Evolutionary conservation across 2,329 filamentous ascomycete species (phyloP).

Genomic region (Penicillium sp.): DNA sequence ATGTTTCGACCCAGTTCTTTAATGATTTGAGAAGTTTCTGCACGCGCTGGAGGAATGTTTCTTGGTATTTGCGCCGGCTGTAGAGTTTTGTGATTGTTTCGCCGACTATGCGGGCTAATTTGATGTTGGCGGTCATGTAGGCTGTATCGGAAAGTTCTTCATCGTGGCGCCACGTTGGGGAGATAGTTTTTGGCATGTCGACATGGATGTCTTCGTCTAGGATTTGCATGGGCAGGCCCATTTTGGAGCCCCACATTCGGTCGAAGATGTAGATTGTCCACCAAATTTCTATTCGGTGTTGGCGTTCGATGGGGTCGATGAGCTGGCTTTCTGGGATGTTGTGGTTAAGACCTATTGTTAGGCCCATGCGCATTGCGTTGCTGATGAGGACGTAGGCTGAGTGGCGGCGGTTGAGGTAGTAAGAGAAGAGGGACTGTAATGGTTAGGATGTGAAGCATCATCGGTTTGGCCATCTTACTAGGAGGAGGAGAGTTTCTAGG

Average conservation of each 20-base stretch:
- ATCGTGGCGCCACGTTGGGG: slow-evolving; percentile 29
- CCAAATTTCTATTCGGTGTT: slow-evolving; percentile 39
- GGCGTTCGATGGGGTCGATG: slow-evolving; percentile 39
- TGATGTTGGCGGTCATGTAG: slow-evolving; percentile 39
- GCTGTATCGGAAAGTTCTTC: slow-evolving; percentile 40
- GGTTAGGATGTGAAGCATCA: not conserved
- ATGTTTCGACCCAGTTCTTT: slow-evolving; percentile 39
- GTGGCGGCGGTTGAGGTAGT: slow-evolving; percentile 37
- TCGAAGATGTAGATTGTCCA: slow-evolving; percentile 42
- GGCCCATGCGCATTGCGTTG: slow-evolving; percentile 43
- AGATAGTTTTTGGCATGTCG: slow-evolving; percentile 37
- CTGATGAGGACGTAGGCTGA: slow-evolving; percentile 36
- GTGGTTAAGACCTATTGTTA: slow-evolving; percentile 46
- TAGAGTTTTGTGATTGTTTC: slow-evolving; percentile 37
- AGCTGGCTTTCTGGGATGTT: slow-evolving; percentile 38
- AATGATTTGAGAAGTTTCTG: slow-evolving; percentile 40
- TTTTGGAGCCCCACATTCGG: slow-evolving; percentile 50
- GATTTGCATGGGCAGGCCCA: slow-evolving; percentile 50
- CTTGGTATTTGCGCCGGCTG: slow-evolving; percentile 37
- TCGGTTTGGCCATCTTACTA: slow-evolving; percentile 27
- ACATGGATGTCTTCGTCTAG: slow-evolving; percentile 49
- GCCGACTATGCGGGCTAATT: slow-evolving; percentile 37
- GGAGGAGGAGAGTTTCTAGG: slow-evolving; percentile 43
- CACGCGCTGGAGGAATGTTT: slow-evolving; percentile 40
- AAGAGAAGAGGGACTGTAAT: slow-evolving; percentile 34